Conservation (phyloP, 768 basidiomycete species). For the Phaeolepiota aurea region DNA sequence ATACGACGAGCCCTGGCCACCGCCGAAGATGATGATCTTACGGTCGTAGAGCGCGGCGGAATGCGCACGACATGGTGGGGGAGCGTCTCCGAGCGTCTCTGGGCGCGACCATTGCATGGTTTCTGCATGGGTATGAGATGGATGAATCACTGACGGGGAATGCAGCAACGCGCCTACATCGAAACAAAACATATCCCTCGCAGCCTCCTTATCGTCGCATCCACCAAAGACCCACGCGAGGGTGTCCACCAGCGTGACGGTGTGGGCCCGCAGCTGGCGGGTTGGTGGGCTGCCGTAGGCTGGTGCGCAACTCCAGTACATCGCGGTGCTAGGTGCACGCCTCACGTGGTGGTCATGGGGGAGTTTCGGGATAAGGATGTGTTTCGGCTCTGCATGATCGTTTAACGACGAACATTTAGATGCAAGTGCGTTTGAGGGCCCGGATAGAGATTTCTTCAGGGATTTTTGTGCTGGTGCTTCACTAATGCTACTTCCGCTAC, state of each 20-base stretch:
- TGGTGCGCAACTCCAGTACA: conserved; percentile 84
- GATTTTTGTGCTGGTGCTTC: too few species aligned
- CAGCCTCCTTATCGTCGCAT: conserved; percentile 72
- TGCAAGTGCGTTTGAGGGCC: too few species aligned
- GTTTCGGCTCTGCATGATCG: conserved; percentile 16
- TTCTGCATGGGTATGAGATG: conserved; percentile 33
- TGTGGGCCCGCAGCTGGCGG: conserved; percentile 73
- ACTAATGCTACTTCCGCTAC: too few species aligned
- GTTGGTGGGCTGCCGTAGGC: conserved; percentile 64
- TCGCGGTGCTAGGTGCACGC: conserved; percentile 59
- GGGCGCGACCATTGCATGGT: conserved; percentile 87
- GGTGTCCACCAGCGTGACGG: conserved; percentile 74
- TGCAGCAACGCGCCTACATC: conserved; percentile 67
- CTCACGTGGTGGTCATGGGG: conserved; percentile 54
- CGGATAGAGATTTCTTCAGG: too few species aligned
- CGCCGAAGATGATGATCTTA: conserved; percentile 78
- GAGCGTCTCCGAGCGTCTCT: conserved; percentile 66
- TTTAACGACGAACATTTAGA: too few species aligned
- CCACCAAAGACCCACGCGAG: conserved; percentile 87
- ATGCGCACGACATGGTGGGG: conserved; percentile 82
- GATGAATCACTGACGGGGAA: conserved; percentile 2
- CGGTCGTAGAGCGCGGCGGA: conserved; percentile 78
- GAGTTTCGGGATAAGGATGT: conserved; percentile 46
- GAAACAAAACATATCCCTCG: conserved; percentile 74
- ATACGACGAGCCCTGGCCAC: conserved; percentile 76